phyloP scores from a whole-genome alignment of 495 filamentous ascomycete species.

The Tirmania nivea region DNA sequence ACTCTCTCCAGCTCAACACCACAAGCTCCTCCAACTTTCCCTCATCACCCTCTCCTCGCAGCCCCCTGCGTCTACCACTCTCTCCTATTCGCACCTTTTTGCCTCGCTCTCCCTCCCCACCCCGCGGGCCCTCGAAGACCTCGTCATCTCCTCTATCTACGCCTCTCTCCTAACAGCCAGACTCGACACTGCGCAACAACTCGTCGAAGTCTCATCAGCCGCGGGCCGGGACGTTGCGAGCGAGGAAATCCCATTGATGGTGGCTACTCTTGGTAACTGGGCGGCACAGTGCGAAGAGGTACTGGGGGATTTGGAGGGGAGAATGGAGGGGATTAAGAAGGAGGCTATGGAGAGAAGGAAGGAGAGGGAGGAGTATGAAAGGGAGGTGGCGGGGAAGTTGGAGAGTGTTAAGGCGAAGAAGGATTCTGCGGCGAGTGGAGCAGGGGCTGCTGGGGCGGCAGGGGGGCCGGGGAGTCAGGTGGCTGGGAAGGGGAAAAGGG shows the following conservation, averaged over 20 bases:
- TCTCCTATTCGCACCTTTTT: conserved; percentile 53
- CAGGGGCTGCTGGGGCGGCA: conserved; percentile 5
- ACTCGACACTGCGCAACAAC: conserved; percentile 50
- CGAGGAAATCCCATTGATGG: conserved; percentile 37
- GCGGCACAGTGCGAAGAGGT: conserved; percentile 48
- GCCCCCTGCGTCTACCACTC: conserved; percentile 32
- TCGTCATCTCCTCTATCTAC: conserved; percentile 80
- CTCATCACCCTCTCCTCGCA: conserved; percentile 74
- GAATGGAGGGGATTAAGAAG: conserved; percentile 35
- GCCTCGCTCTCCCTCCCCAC: conserved; percentile 40
- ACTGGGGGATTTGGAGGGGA: conserved; percentile 50
- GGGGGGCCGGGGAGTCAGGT: neutral
- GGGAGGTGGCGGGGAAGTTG: conserved; percentile 6
- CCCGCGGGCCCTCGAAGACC: conserved; percentile 59
- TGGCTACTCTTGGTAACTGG: conserved; percentile 49
- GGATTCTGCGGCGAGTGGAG: conserved; percentile 19
- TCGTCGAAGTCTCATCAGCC: conserved; percentile 55
- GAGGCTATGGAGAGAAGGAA: conserved; percentile 26
- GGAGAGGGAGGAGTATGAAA: conserved; percentile 17
- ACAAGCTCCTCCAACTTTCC: conserved; percentile 67
- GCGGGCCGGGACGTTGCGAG: conserved; percentile 47
- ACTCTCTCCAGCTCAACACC: conserved; percentile 49
- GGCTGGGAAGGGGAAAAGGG: conserved; percentile 24
- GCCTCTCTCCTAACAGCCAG: conserved; percentile 57
- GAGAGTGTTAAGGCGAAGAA: conserved; percentile 16